These are phyloP conservation scores for Elongisporangium anandrum DNA, from an alignment of 352 stramenopile genomes.

Conservation along the genomic window DNA sequence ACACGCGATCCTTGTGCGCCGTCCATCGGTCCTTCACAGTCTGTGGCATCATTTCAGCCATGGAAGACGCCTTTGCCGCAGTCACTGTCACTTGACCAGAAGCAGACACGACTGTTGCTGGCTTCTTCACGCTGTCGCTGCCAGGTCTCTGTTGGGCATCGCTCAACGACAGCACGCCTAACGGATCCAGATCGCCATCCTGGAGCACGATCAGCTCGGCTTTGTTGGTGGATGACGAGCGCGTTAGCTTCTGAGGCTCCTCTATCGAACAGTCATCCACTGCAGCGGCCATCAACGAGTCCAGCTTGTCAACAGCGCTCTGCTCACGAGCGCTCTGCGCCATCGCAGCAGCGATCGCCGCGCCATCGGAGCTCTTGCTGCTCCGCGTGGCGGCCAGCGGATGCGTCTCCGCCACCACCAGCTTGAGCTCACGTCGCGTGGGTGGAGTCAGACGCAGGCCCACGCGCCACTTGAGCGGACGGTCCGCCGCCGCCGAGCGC, in stretches of 20 bases:
- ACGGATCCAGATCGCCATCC: slow-evolving; percentile 63
- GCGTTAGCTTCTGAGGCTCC: slow-evolving; percentile 5
- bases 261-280: slow-evolving; percentile 1
- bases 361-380: not conserved
- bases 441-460: slow-evolving; percentile 22
- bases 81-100: not conserved
- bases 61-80: not conserved
- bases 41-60: not conserved
- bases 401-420: slow-evolving; percentile 37
- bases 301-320: not conserved
- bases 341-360: slow-evolving; percentile 1
- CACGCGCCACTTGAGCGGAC: slow-evolving; percentile 33
- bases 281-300: not conserved
- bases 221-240: not conserved
- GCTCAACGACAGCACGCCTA: slow-evolving; percentile 40
- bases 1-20: slow-evolving; percentile 54
- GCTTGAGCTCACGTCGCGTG: slow-evolving; percentile 18
- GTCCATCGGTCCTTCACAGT: slow-evolving; percentile 67
- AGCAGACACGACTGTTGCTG: not conserved
- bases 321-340: slow-evolving; percentile 5
- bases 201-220: slow-evolving; percentile 56
- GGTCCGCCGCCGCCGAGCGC: not conserved
- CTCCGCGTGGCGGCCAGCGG: slow-evolving; percentile 20
- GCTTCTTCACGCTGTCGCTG: not conserved
- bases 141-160: not conserved